These are phyloP conservation scores for Leucosporidium yakuticum DNA, from an alignment of 768 basidiomycete species.

Conservation along the genomic window DNA sequence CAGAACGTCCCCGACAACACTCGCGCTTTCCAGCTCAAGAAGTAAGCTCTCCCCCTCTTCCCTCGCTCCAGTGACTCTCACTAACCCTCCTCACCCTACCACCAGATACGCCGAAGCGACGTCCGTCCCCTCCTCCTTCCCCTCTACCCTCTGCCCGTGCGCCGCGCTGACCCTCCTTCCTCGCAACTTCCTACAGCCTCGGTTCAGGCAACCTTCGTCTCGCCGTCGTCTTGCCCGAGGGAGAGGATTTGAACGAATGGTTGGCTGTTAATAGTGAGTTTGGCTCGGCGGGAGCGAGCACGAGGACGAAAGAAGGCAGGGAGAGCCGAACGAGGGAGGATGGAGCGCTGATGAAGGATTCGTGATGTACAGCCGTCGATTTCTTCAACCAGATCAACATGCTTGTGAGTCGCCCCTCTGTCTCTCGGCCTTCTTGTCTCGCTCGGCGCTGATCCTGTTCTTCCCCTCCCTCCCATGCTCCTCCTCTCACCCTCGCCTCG, in stretches of 20 bases:
- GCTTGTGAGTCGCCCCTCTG: slow-evolving; percentile 49
- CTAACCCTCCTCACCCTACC: background rate
- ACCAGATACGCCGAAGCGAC: slow-evolving; percentile 77
- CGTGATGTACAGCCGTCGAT: slow-evolving; percentile 69
- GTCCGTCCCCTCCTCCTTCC: background rate
- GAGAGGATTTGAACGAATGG: slow-evolving; percentile 97
- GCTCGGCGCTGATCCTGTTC: background rate
- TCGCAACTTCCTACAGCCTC: slow-evolving; percentile 42
- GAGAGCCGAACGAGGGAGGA: too few species aligned
- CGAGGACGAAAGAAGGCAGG: background rate
- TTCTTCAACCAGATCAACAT: slow-evolving; percentile 99
- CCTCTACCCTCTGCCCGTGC: background rate
- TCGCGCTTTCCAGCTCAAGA: slow-evolving; percentile 94
- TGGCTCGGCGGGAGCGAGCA: background rate
- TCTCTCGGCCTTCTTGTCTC: too few species aligned
- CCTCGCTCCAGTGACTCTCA: background rate
- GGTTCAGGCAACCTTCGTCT: slow-evolving; percentile 90
- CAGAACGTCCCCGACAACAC: slow-evolving; percentile 21
- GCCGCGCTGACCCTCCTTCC: background rate
- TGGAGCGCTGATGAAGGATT: too few species aligned
- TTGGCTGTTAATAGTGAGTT: slow-evolving; percentile 91
- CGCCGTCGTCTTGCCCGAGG: slow-evolving; percentile 90
- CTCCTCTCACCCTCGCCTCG: too few species aligned
- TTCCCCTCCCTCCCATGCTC: background rate
- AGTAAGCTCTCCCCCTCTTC: slow-evolving; percentile 48